These are phyloP conservation scores for Tillandsia fasciculata DNA, from an alignment of 176 grass and related monocot genomes.

Conservation along the genomic window DNA sequence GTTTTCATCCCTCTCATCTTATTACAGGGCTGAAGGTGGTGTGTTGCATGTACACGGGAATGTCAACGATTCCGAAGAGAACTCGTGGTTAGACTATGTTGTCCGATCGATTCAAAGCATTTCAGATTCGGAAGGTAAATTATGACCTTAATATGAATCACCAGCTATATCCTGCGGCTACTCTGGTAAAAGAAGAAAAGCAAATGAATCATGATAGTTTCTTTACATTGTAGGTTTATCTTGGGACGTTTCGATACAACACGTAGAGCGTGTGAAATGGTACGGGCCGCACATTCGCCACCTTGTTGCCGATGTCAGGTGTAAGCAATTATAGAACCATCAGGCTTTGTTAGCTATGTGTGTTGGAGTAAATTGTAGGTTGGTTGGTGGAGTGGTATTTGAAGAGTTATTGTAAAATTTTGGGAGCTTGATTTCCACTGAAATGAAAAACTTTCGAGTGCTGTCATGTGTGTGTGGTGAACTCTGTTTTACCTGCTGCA, in stretches of 20 bases:
- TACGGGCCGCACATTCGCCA: conserved; percentile 79
- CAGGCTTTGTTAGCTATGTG: background rate
- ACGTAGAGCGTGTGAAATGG: conserved; percentile 84
- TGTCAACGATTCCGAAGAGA: conserved; percentile 66
- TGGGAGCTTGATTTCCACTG: no score
- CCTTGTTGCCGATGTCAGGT: conserved; percentile 71
- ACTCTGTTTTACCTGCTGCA: no score
- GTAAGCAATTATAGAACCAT: conserved; percentile 16
- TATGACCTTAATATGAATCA: background rate
- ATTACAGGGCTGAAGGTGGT: conserved; percentile 44
- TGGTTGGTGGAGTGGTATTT: no score
- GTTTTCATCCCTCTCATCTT: background rate
- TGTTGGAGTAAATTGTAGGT: no score
- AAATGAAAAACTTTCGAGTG: no score
- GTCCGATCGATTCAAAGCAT: conserved; percentile 53
- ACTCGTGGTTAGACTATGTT: conserved; percentile 48
- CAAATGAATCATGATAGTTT: background rate
- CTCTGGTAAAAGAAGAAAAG: background rate
- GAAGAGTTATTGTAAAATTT: no score
- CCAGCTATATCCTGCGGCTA: background rate
- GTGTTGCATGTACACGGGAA: conserved; percentile 80
- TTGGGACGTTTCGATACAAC: conserved; percentile 50
- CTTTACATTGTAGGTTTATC: conserved; percentile 36
- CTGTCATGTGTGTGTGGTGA: no score
- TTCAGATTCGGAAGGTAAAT: conserved; percentile 45